Evolutionary conservation across 2,329 filamentous ascomycete species (phyloP).

Genomic region (Aspergillus sp.): DNA sequence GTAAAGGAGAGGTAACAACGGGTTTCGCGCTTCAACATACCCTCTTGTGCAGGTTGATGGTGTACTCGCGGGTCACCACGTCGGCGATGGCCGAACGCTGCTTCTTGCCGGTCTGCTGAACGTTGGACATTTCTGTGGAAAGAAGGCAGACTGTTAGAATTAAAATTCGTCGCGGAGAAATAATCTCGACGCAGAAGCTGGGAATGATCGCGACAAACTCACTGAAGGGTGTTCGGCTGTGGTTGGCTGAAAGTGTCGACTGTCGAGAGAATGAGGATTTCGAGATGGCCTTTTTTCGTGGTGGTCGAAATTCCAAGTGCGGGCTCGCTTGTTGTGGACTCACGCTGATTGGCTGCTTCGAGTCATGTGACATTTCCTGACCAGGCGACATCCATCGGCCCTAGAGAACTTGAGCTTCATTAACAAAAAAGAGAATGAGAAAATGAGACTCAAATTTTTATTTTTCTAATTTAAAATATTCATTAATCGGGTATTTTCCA

Average conservation of each 20-base stretch:
- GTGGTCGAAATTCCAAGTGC: constrained; percentile 34
- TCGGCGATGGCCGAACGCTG: constrained; percentile 93
- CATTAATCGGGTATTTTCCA: not conserved
- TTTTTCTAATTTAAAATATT: not conserved
- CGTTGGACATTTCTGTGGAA: constrained; percentile 63
- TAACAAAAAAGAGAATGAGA: no score
- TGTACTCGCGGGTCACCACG: constrained; percentile 99
- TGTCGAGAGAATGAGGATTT: constrained; percentile 27
- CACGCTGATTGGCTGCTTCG: constrained; percentile 27
- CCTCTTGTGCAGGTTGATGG: constrained; percentile 99
- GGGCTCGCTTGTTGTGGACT: constrained; percentile 33
- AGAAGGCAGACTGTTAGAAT: constrained; percentile 15
- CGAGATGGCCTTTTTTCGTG: constrained; percentile 26
- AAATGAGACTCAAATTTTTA: no score
- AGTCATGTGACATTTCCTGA: constrained; percentile 8
- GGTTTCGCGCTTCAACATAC: constrained; percentile 60
- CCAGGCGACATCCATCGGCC: not conserved
- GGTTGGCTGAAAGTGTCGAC: constrained; percentile 40
- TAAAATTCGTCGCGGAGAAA: not conserved
- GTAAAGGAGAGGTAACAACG: constrained; percentile 6
- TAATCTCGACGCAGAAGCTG: not conserved
- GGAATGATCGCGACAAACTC: constrained; percentile 20
- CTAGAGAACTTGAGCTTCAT: no score
- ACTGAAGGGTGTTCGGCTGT: constrained; percentile 40
- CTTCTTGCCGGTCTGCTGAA: constrained; percentile 71